phyloP scores from a whole-genome alignment of 140 eudicot genomes.

The Eryngium alpinum region DNA sequence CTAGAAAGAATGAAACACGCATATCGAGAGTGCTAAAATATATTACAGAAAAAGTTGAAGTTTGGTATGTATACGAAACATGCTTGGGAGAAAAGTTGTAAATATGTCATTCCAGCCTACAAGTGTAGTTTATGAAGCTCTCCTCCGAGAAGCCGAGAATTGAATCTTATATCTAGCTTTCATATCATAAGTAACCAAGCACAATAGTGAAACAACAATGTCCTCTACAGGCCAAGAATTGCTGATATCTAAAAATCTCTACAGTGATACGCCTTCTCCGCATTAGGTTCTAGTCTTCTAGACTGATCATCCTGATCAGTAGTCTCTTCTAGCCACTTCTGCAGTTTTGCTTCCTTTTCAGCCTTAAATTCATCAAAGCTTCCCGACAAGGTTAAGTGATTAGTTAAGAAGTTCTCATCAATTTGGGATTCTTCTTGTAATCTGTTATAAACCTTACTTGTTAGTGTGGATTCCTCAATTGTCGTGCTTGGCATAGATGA shows the following conservation, averaged over 20 bases:
- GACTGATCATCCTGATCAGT: slow-evolving; percentile 16
- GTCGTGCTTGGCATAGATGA: slow-evolving; percentile 18
- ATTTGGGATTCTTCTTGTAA: slow-evolving; percentile 29
- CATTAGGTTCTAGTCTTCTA: not conserved
- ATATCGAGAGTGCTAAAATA: too few relatives aligned
- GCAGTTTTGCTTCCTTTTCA: slow-evolving; percentile 73
- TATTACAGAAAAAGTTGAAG: too few relatives aligned
- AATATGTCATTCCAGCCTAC: not conserved
- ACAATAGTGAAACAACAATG: slow-evolving; percentile 14
- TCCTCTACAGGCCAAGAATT: slow-evolving; percentile 19
- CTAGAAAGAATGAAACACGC: too few relatives aligned
- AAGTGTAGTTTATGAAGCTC: not conserved
- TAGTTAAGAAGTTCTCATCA: slow-evolving; percentile 21
- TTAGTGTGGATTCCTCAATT: slow-evolving; percentile 33
- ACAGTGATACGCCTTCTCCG: slow-evolving; percentile 9
- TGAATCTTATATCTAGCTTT: not conserved
- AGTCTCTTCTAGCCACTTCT: slow-evolving; percentile 60
- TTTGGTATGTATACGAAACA: too few relatives aligned
- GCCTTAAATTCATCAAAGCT: slow-evolving; percentile 67
- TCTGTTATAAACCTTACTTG: slow-evolving; percentile 28
- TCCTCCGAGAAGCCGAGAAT: not conserved
- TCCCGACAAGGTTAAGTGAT: slow-evolving; percentile 28
- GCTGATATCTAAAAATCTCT: not conserved
- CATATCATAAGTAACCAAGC: slow-evolving; percentile 3
- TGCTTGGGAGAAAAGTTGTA: too few relatives aligned